A percentile compares a stretch with the other conserved stretches of the same genome.
Conservation (phyloP, 2,329 filamentous ascomycete genomes). For the Podosphaera xanthii region DNA sequence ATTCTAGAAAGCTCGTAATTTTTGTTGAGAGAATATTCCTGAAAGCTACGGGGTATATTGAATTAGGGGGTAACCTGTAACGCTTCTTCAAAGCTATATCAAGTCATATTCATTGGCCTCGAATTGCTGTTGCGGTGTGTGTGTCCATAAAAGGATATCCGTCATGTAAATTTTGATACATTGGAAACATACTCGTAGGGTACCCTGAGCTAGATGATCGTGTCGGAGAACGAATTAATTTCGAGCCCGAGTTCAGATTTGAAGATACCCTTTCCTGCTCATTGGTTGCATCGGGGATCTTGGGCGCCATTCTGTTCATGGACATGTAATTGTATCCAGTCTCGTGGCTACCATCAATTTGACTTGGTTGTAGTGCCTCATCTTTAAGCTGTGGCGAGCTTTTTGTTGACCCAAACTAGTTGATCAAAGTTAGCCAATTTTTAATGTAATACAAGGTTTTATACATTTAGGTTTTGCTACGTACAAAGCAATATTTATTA, state of each 20-base stretch:
- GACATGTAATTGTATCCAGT: conserved; percentile 16
- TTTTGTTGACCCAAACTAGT: conserved; percentile 39
- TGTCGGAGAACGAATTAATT: conserved; percentile 20
- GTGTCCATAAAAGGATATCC: conserved; percentile 16
- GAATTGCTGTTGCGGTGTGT: conserved; percentile 18
- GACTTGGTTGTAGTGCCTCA: conserved; percentile 21
- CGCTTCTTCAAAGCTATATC: too few species aligned
- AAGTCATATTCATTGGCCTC: conserved; percentile 9
- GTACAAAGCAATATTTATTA: conserved; percentile 99
- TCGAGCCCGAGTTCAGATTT: conserved; percentile 13
- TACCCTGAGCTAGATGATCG: conserved; percentile 24
- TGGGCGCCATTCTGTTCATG: conserved; percentile 17
- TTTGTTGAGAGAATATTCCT: too few species aligned
- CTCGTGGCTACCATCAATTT: conserved; percentile 22
- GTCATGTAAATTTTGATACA: conserved; percentile 16
- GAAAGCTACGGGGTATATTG: too few species aligned
- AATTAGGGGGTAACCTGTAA: too few species aligned
- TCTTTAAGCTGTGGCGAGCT: conserved; percentile 27
- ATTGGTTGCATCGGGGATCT: conserved; percentile 13
- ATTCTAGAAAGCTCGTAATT: too few species aligned
- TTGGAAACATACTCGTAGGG: conserved; percentile 22
- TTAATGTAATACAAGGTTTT: too few species aligned
- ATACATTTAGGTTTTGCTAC: conserved; percentile 26
- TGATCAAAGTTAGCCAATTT: conserved; percentile 19
- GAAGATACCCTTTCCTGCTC: conserved; percentile 9